These are phyloP conservation scores for Colletotrichum noveboracense DNA, from an alignment of 2,329 filamentous ascomycete species.

Conservation along the genomic window DNA sequence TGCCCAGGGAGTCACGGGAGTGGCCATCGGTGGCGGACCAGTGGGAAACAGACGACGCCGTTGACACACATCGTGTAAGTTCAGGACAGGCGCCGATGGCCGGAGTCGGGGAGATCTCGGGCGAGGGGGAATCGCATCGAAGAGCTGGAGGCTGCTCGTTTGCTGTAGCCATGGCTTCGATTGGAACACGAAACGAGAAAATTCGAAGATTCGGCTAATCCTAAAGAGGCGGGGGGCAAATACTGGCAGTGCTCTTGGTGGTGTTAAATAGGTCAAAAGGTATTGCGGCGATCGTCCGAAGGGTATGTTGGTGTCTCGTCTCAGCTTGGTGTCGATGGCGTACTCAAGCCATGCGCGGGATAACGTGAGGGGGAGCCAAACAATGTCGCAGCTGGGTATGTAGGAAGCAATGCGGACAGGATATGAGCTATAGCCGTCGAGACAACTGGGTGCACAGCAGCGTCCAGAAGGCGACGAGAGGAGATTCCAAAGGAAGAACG, in stretches of 20 bases:
- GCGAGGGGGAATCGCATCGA: slow-evolving; percentile 67
- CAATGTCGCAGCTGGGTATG: neutral
- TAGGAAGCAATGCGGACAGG: neutral
- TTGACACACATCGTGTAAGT: slow-evolving; percentile 69
- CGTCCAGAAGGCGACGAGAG: neutral
- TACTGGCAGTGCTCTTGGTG: neutral
- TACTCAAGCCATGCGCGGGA: neutral
- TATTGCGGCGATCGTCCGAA: neutral
- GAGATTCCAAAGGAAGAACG: neutral
- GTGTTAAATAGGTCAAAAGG: neutral
- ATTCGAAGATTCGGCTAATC: neutral
- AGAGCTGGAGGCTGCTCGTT: slow-evolving; percentile 37
- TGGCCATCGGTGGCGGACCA: slow-evolving; percentile 55
- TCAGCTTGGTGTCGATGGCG: neutral
- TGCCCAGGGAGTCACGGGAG: slow-evolving; percentile 59
- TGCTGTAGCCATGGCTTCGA: slow-evolving; percentile 35
- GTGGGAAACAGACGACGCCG: slow-evolving; percentile 63
- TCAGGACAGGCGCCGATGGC: slow-evolving; percentile 64
- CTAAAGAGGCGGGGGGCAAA: neutral
- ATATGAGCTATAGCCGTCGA: neutral
- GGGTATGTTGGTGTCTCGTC: slow-evolving; percentile 1
- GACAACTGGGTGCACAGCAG: slow-evolving; percentile 15
- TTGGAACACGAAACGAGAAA: neutral
- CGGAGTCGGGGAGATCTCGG: slow-evolving; percentile 65
- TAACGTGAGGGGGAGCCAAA: neutral